Evolutionary conservation across 1,284 basidiomycete genomes (phyloP), one percentile per base, ranked within the genome.

Genomic region (Cutaneotrichosporon daszewskae): DNA sequence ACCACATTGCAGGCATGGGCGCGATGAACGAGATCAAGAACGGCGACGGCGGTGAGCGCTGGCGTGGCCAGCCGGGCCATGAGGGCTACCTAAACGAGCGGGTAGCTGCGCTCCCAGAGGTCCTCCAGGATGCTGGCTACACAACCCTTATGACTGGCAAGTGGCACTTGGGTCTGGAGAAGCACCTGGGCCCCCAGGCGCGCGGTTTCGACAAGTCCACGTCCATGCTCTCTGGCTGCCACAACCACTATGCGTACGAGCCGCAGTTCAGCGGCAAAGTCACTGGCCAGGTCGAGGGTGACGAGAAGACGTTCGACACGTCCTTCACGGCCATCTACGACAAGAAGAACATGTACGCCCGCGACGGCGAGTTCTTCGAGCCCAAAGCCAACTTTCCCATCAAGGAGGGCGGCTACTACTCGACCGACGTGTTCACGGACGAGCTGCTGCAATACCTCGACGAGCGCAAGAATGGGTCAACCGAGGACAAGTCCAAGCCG

Each of bases 161-260:
- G 41, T 65, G 62, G 62, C 62, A 65, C 37, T 51, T 65, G 12
- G 62, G 62, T 9, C 49, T 65, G n/a, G 54, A 48, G 4, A 34
- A 40, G 9, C 54, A 64, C 20, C 38, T 45, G 14, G 37, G 50
- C 1, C 62, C 62, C 12, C 44, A 51, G 19, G 46, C 58, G 5
- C 49, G 62, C 12, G 62, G 62, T 5, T 65, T 65, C 37, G 39
- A 60, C 14, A 51, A 53, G 19, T 49, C 51, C 10, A 63, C 55
- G 23, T 43, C 53, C 11, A 44, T 66, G 25, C 47, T 66, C 2
- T 57, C 63, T 3, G 63, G 60, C 19, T 58, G 54, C 31, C 52
- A 49, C 11, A 63, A 63, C 40, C 62, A 62, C 47, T 64, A 47
- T 46, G 47, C 23, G 1, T 53, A 41, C 26, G 51, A 53, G 40